phyloP scores from a whole-genome alignment of 225 moss, liverwort and hornwort species.

The Bryoerythrophyllum caledonicum region DNA sequence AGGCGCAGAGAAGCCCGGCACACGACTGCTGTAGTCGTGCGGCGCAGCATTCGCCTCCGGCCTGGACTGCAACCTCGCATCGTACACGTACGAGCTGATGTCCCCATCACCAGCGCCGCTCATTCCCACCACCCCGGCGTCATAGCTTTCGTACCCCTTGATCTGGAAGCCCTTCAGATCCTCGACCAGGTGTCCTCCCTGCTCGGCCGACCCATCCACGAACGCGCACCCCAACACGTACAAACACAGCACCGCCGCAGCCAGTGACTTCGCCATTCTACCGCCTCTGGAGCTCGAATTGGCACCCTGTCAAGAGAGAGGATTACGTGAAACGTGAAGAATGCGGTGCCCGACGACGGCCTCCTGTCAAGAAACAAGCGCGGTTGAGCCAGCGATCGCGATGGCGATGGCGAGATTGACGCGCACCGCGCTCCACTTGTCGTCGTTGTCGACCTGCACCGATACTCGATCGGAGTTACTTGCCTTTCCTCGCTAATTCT shows the following conservation, averaged over 20 bases:
- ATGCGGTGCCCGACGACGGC: fast-evolving
- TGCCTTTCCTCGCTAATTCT: neutral
- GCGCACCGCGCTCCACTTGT: slow-evolving; percentile 6
- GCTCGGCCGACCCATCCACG: neutral
- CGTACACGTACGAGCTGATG: slow-evolving; percentile 6
- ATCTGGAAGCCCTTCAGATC: neutral
- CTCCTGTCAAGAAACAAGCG: no score
- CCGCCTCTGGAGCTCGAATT: neutral
- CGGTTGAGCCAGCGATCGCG: neutral
- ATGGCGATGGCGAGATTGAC: slow-evolving; percentile 26
- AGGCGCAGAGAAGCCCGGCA: neutral
- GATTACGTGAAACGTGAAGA: neutral
- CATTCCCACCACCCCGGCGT: neutral
- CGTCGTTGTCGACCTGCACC: slow-evolving; percentile 1
- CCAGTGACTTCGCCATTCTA: slow-evolving; percentile 15
- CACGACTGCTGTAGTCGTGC: no score
- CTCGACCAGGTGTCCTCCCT: slow-evolving; percentile 9
- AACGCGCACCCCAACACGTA: neutral
- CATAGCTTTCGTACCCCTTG: neutral
- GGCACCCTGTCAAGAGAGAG: neutral
- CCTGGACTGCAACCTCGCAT: neutral
- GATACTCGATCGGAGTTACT: neutral
- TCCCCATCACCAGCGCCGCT: neutral
- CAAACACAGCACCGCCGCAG: slow-evolving; percentile 20
- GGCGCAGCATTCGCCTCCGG: no score